Conservation (phyloP, 306 rosid species). For the Medicago arabica region DNA sequence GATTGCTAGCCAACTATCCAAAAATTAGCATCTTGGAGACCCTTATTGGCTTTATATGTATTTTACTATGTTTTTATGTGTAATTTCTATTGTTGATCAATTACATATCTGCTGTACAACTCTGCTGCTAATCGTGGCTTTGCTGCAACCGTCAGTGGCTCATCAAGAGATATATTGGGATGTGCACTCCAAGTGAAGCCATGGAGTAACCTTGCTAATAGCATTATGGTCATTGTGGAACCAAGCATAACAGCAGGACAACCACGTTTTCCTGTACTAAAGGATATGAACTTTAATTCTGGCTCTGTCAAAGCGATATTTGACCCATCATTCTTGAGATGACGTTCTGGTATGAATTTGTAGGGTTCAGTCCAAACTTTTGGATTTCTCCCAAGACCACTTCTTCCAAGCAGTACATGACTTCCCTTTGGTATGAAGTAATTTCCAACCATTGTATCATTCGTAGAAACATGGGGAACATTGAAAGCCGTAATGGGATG, state of each 20-base stretch:
- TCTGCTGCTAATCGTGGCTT: slow-evolving; percentile 29
- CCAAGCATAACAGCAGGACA: slow-evolving; percentile 52
- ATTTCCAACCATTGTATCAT: slow-evolving; percentile 37
- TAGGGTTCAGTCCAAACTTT: slow-evolving; percentile 48
- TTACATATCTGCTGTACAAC: too few relatives aligned
- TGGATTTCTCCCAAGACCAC: slow-evolving; percentile 47
- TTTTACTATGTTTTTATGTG: too few relatives aligned
- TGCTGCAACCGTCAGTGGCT: slow-evolving; percentile 26
- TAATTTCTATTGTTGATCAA: too few relatives aligned
- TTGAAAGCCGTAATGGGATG: slow-evolving; percentile 55
- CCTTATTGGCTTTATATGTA: too few relatives aligned
- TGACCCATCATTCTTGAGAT: not conserved
- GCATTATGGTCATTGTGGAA: slow-evolving; percentile 42
- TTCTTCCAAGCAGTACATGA: slow-evolving; percentile 50
- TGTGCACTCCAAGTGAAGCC: slow-evolving; percentile 53
- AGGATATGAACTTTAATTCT: slow-evolving; percentile 38
- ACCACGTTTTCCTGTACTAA: slow-evolving; percentile 54
- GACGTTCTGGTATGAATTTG: slow-evolving; percentile 51
- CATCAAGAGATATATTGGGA: slow-evolving; percentile 3
- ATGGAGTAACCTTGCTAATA: slow-evolving; percentile 55
- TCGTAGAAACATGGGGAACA: slow-evolving; percentile 47
- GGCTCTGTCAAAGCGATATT: slow-evolving; percentile 31
- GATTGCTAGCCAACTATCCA: too few relatives aligned
- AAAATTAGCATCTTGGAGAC: too few relatives aligned
- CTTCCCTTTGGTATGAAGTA: slow-evolving; percentile 62